Evolutionary conservation across 1,284 basidiomycete species (phyloP).

Genomic region (Leccinum pachyderme): DNA sequence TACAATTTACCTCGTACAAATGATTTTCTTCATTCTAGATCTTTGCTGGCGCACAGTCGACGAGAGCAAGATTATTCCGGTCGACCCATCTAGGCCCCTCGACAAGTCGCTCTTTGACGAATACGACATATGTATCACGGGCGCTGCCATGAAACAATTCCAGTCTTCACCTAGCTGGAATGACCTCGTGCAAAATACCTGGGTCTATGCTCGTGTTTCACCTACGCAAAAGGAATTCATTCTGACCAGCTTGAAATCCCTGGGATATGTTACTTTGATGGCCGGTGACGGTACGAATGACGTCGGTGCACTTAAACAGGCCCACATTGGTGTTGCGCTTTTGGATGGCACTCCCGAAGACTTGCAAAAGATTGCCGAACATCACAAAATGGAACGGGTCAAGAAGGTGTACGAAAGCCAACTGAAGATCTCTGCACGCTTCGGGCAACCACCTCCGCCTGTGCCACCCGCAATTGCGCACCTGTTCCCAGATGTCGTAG

Average conservation of each 20-base stretch:
- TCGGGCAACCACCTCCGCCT: slow-evolving; percentile 89
- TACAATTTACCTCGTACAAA: not conserved
- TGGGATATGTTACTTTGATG: slow-evolving; percentile 93
- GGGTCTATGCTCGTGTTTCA: slow-evolving; percentile 97
- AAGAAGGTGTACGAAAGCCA: slow-evolving; percentile 97
- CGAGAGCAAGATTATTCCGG: slow-evolving; percentile 81
- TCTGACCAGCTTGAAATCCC: slow-evolving; percentile 80
- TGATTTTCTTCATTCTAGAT: slow-evolving; percentile 41
- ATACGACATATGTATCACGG: slow-evolving; percentile 95
- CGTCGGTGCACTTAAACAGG: slow-evolving; percentile 94
- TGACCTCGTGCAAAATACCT: slow-evolving; percentile 85
- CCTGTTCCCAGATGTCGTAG: slow-evolving; percentile 85
- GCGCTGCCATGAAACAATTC: slow-evolving; percentile 85
- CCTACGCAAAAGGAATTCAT: slow-evolving; percentile 93
- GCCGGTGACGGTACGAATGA: slow-evolving; percentile 98
- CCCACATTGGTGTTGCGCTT: slow-evolving; percentile 91
- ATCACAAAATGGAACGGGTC: slow-evolving; percentile 82
- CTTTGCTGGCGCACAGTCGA: slow-evolving; percentile 94
- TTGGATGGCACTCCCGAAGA: slow-evolving; percentile 91
- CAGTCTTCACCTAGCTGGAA: slow-evolving; percentile 63
- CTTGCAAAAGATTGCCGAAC: slow-evolving; percentile 89
- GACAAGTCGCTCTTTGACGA: slow-evolving; percentile 75
- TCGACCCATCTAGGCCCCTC: slow-evolving; percentile 74
- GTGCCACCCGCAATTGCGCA: slow-evolving; percentile 83
- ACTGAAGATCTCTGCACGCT: slow-evolving; percentile 81